Conservation (phyloP, 1,284 basidiomycete species). For the Trichosporon sp. region DNA sequence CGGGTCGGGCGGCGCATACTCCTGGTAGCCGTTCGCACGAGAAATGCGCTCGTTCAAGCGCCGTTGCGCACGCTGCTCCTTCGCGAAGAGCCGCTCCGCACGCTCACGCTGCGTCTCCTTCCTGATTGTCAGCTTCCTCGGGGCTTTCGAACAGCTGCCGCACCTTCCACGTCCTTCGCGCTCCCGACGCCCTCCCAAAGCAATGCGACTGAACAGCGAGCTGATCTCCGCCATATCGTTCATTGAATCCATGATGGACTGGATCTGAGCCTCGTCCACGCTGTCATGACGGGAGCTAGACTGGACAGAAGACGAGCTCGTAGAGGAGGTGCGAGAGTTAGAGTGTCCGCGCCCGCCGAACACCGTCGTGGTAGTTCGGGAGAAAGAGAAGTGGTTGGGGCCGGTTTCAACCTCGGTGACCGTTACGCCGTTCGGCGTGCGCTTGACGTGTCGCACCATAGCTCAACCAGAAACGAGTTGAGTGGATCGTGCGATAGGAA, state of each 20-base stretch:
- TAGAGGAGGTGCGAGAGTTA: not conserved
- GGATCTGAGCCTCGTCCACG: not conserved
- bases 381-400: not conserved
- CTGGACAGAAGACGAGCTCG: not conserved
- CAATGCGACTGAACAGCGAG: not conserved
- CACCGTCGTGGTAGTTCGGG: not conserved
- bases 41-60: constrained; percentile 12
- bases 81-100: constrained; percentile 1
- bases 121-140: constrained; percentile 7
- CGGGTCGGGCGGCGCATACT: constrained; percentile 7
- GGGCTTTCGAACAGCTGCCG: not conserved
- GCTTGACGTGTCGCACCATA: constrained; percentile 1
- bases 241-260: not conserved
- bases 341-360: not conserved
- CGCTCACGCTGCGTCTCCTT: not conserved
- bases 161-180: not conserved
- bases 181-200: not conserved
- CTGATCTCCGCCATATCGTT: not conserved
- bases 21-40: not conserved
- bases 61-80: not conserved
- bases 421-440: not conserved
- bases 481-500: not conserved
- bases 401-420: not conserved
- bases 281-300: not conserved
- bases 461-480: not conserved